phyloP scores from a whole-genome alignment of 106 monocot genomes.

The Acorus calamus region DNA sequence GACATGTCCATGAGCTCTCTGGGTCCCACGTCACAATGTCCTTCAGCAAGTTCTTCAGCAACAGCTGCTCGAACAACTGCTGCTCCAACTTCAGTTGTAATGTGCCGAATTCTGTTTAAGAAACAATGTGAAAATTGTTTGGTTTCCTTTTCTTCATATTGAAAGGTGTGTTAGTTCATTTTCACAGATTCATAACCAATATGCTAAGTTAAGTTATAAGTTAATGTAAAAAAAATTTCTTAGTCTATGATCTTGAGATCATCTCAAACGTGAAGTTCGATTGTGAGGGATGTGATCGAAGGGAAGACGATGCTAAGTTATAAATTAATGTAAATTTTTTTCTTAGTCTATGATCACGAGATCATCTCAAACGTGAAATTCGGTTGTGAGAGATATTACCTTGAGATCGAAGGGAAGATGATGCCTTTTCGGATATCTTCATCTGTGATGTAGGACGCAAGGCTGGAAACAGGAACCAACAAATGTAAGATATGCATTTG shows the following conservation, averaged over 20 bases:
- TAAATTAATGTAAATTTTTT: too few relatives aligned
- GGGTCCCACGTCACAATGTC: constrained; percentile 37
- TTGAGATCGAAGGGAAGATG: constrained; percentile 93
- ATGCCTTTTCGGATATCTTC: constrained; percentile 77
- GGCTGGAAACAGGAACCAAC: constrained; percentile 22
- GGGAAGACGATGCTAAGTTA: constrained; percentile 61
- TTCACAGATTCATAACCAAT: too few relatives aligned
- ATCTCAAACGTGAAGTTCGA: too few relatives aligned
- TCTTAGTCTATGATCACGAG: background rate
- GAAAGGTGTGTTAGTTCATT: too few relatives aligned
- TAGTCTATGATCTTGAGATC: background rate
- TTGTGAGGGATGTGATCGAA: constrained; percentile 30
- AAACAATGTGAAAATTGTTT: background rate
- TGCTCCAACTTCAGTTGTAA: constrained; percentile 85
- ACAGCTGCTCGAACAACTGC: constrained; percentile 69
- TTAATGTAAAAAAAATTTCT: too few relatives aligned
- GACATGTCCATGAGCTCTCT: constrained; percentile 70
- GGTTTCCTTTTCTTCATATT: background rate
- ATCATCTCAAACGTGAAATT: background rate
- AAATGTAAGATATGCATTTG: too few relatives aligned
- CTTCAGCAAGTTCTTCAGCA: constrained; percentile 82
- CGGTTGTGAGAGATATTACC: constrained; percentile 23
- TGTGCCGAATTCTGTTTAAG: constrained; percentile 69
- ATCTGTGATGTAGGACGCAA: constrained; percentile 94
- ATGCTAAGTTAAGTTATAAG: too few relatives aligned